phyloP scores from a whole-genome alignment of 140 eudicot genomes.

The Anethum foeniculum region DNA sequence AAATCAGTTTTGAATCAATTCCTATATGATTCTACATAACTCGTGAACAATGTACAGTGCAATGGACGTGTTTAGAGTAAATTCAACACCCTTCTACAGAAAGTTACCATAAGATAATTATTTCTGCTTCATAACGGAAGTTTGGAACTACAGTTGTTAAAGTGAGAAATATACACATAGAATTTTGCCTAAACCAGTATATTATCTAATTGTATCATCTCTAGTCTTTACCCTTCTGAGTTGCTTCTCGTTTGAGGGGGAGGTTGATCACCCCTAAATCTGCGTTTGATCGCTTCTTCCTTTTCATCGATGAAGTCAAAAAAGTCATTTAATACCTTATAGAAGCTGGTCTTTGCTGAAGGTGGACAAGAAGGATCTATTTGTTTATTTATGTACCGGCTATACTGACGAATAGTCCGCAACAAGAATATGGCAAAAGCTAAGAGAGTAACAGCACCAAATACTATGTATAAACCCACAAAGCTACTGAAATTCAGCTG shows the following conservation, averaged over 20 bases:
- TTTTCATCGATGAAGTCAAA: conserved; percentile 50
- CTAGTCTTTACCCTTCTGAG: not conserved
- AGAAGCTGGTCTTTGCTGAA: conserved; percentile 29
- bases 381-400: conserved; percentile 28
- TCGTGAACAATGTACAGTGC: not conserved
- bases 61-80: not conserved
- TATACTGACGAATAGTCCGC: conserved; percentile 41
- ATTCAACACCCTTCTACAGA: not conserved
- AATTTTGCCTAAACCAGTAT: not conserved
- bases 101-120: not conserved
- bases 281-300: conserved; percentile 53
- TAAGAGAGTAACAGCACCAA: conserved; percentile 56
- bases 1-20: not conserved
- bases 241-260: conserved; percentile 14
- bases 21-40: not conserved
- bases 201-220: not conserved
- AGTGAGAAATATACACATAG: not conserved
- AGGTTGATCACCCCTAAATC: conserved; percentile 29
- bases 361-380: conserved; percentile 24
- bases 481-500: conserved; percentile 76
- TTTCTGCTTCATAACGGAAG: not conserved
- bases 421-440: conserved; percentile 45
- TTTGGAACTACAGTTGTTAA: not conserved
- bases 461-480: conserved; percentile 85
- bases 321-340: conserved; percentile 27